Evolutionary conservation across 768 basidiomycete species (phyloP).

Genomic region (Xerocomus spinulosus): DNA sequence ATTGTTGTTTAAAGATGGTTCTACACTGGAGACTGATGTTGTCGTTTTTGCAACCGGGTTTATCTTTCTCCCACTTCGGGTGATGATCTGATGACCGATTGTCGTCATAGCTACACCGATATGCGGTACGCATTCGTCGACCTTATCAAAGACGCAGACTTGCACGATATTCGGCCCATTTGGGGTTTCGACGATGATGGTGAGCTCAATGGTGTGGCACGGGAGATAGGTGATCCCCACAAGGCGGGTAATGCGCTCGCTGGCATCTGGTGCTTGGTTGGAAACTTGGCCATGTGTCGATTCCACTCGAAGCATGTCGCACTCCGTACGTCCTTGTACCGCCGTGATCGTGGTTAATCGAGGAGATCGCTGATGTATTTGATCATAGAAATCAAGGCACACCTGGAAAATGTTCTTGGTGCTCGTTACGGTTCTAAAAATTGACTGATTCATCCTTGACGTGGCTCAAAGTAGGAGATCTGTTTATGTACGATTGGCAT

Average conservation of each 20-base stretch:
- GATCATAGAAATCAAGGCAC: conserved; percentile 62
- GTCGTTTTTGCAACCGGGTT: conserved; percentile 25
- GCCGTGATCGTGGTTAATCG: background rate
- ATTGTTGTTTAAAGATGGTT: conserved; percentile 25
- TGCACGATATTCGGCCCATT: conserved; percentile 20
- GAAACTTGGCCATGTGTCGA: conserved; percentile 56
- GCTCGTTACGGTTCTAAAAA: conserved; percentile 11
- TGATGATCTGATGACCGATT: background rate
- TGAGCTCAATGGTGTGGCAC: conserved; percentile 31
- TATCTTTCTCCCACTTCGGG: conserved; percentile 7
- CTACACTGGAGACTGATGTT: conserved; percentile 44
- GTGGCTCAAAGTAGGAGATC: too few species aligned
- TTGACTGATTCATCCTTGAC: background rate
- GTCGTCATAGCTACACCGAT: conserved; percentile 16
- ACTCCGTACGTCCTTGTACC: conserved; percentile 44
- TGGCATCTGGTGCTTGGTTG: conserved; percentile 55
- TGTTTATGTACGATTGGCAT: too few species aligned
- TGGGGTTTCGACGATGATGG: conserved; percentile 33
- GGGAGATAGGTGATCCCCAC: conserved; percentile 42
- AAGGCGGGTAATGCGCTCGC: conserved; percentile 12
- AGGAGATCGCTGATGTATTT: background rate
- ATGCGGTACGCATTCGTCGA: conserved; percentile 12
- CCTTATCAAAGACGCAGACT: conserved; percentile 19
- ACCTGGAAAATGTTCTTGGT: conserved; percentile 45
- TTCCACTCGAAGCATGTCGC: conserved; percentile 68